phyloP scores from a whole-genome alignment of 2,329 filamentous ascomycete species.

The Stemphylium vesicarium region DNA sequence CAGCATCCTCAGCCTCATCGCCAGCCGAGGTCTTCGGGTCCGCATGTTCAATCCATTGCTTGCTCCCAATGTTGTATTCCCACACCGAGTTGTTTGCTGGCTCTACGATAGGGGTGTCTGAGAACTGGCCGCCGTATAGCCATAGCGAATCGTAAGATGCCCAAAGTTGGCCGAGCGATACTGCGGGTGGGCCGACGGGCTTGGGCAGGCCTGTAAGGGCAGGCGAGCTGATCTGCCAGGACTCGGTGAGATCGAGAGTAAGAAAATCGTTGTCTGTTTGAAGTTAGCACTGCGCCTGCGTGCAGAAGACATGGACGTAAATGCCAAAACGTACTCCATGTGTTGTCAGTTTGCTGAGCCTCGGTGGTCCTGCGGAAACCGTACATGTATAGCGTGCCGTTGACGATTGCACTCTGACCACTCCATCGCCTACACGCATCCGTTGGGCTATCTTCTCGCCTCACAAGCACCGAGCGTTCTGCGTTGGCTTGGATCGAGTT shows the following conservation, averaged over 20 bases:
- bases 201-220: conserved; percentile 66
- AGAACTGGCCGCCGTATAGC: conserved; percentile 77
- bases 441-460: conserved; percentile 40
- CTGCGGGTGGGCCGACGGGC: conserved; percentile 72
- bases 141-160: conserved; percentile 72
- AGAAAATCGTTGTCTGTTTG: conserved; percentile 67
- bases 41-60: conserved; percentile 68
- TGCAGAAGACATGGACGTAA: not conserved
- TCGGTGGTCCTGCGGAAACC: conserved; percentile 70
- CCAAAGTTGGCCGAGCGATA: conserved; percentile 79
- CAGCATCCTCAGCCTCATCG: conserved; percentile 64
- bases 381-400: conserved; percentile 78
- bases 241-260: conserved; percentile 71
- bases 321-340: conserved; percentile 67
- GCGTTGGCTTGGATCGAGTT: conserved; percentile 24
- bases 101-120: conserved; percentile 64
- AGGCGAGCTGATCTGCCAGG: conserved; percentile 72
- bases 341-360: conserved; percentile 64
- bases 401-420: conserved; percentile 66
- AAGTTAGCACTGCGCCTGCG: conserved; percentile 8
- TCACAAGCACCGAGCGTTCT: conserved; percentile 25
- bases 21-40: conserved; percentile 68
- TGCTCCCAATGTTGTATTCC: conserved; percentile 69
- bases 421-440: conserved; percentile 48
- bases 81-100: conserved; percentile 70